A percentile compares a stretch with the other conserved stretches of the same genome.
Conservation (phyloP, 257 asterid genomes). For the Galeopsis tetrahit region DNA sequence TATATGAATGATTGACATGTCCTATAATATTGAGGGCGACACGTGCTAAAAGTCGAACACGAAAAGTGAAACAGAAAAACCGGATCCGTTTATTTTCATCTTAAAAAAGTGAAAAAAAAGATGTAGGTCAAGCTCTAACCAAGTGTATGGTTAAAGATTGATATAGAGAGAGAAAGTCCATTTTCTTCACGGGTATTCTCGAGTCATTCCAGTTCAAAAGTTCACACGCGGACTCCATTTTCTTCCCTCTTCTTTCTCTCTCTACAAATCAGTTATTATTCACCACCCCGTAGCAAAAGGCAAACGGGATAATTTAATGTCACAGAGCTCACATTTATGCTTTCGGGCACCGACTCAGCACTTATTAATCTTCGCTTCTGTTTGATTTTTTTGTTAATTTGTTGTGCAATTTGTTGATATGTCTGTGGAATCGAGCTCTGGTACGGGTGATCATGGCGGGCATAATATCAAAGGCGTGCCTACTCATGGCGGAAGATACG, state of each 20-base stretch:
- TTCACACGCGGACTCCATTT: constrained; percentile 47
- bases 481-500: constrained; percentile 74
- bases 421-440: constrained; percentile 66
- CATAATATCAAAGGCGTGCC: constrained; percentile 62
- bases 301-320: constrained; percentile 38
- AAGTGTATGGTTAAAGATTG: constrained; percentile 58
- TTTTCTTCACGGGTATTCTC: constrained; percentile 65
- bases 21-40: too few species aligned
- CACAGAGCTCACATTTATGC: constrained; percentile 35
- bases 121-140: constrained; percentile 32
- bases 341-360: constrained; percentile 42
- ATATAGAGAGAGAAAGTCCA: constrained; percentile 41
- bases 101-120: background rate
- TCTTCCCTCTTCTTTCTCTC: constrained; percentile 44
- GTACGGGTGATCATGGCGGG: constrained; percentile 66
- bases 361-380: constrained; percentile 15
- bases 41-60: too few species aligned
- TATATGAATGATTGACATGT: too few species aligned
- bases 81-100: too few species aligned
- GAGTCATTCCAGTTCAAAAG: constrained; percentile 75
- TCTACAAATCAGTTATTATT: constrained; percentile 23
- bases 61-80: too few species aligned
- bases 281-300: constrained; percentile 34
- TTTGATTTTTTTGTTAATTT: background rate
- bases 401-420: constrained; percentile 30